Percentiles rank a stretch among this genome's conserved stretches.
These are phyloP conservation scores for Fusarium buharicum DNA, from an alignment of 2,329 filamentous ascomycete genomes.

Conservation along the genomic window DNA sequence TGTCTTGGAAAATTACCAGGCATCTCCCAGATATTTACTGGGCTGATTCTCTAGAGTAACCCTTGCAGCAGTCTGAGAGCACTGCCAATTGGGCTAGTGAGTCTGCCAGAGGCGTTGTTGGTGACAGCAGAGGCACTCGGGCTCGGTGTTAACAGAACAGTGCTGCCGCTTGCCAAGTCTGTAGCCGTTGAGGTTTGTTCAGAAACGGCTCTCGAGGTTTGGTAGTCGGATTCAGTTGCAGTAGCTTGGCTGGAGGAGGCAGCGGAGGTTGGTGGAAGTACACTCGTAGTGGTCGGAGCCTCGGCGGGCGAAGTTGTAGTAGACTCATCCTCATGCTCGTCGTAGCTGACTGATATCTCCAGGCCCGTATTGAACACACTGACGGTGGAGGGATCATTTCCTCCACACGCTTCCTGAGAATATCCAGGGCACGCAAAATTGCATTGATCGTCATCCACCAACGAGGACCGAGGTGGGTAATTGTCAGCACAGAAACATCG, in stretches of 20 bases:
- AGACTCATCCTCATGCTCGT: slow-evolving; percentile 6
- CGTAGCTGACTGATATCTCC: neutral
- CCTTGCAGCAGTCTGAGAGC: neutral
- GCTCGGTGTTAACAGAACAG: slow-evolving; percentile 4
- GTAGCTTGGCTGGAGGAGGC: neutral
- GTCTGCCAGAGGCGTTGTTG: slow-evolving; percentile 17
- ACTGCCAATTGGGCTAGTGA: slow-evolving; percentile 17
- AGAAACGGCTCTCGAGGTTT: neutral
- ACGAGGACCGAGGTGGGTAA: slow-evolving; percentile 17
- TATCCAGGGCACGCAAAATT: slow-evolving; percentile 27
- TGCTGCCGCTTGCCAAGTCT: neutral
- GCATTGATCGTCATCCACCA: slow-evolving; percentile 30
- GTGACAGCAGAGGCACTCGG: slow-evolving; percentile 3
- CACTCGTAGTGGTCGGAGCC: neutral
- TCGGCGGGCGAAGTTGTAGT: neutral
- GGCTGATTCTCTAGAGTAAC: too few species aligned
- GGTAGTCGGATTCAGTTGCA: neutral
- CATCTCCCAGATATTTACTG: too few species aligned
- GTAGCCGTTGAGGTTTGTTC: too few species aligned
- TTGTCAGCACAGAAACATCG: slow-evolving; percentile 28
- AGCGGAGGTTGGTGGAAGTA: neutral
- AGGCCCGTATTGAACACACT: slow-evolving; percentile 28
- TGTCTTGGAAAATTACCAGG: too few species aligned
- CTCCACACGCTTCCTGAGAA: slow-evolving; percentile 19
- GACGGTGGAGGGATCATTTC: neutral